Base-by-base conservation (phyloP, 306 rosid species). In the Trifolium repens region DNA sequence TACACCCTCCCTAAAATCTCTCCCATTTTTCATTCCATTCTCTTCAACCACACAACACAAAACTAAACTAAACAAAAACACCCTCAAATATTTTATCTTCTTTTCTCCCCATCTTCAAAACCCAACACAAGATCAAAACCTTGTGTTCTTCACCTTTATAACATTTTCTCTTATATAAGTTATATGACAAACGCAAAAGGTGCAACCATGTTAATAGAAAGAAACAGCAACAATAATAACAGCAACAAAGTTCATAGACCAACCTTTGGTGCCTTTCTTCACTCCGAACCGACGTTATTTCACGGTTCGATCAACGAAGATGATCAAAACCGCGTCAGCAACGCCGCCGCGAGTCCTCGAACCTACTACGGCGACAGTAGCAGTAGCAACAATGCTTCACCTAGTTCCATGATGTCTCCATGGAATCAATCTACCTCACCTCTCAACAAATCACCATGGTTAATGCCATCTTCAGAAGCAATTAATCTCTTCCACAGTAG, bases 381-480 rank as follows among this genome's bases (percentile, higher is more conserved):
- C 30, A 73, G 83, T 75, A 44, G 84, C 80, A 34, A 30, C 43
- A 84, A 67, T 14, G 67, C 81, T 16, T 88, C 98, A 0, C 97
- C 97, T 22, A 22, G 2, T 9, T 88, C 59, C 69, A 26, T 30
- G 62, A 73, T 86, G 88, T 94, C 99, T 2, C 96, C 97, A 2
- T 92, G 85, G 93, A 84, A 70, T 57, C 87, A 79, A 0, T 1
- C 71, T 5, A 4, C 78, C 1, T 90, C 99, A 22, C 99, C 96
- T 1, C 85, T 54, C 83, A 73, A 57, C 12, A 86, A 83, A 60
- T 94, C 99, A 2, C 97, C 99, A 0, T 94, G 99, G 99, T 7
- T 87, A 10, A 11, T 81, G 3, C 46, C 76, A 2, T 69, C 89
- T 0, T 69, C 89, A 0, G 73, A 88, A 1, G 74, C 78, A 0